These are phyloP conservation scores for Botrytis paeoniae DNA, from an alignment of 2,329 filamentous ascomycete genomes.

Conservation along the genomic window DNA sequence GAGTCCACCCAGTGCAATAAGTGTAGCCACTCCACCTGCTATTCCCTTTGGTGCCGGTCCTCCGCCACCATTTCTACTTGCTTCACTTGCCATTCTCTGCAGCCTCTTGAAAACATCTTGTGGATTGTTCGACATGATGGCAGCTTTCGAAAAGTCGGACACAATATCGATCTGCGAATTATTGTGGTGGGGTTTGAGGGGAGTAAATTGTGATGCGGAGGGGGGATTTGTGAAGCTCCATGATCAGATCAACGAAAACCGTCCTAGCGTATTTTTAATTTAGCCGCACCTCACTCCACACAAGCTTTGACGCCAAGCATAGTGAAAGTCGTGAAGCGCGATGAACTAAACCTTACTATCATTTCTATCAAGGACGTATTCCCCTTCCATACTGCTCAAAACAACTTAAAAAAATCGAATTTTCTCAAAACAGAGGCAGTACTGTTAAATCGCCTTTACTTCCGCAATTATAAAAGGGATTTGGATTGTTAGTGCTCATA, in stretches of 20 bases:
- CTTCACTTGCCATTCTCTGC: constrained; percentile 56
- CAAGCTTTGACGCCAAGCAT: constrained; percentile 16
- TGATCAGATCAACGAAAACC: constrained; percentile 15
- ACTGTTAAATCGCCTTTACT: not conserved
- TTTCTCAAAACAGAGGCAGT: not conserved
- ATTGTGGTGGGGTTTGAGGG: not conserved
- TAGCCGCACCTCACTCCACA: constrained; percentile 19
- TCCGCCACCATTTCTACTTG: constrained; percentile 45
- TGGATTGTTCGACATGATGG: constrained; percentile 47
- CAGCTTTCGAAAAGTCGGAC: constrained; percentile 2
- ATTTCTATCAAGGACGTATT: not conserved
- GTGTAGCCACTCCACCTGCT: constrained; percentile 51
- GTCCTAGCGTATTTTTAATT: constrained; percentile 17
- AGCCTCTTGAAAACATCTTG: constrained; percentile 65
- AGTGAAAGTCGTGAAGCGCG: constrained; percentile 15
- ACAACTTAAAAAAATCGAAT: not conserved
- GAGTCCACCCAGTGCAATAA: constrained; percentile 54
- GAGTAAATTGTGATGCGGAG: not conserved
- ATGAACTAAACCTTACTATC: constrained; percentile 2
- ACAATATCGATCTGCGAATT: constrained; percentile 7
- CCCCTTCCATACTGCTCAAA: not conserved
- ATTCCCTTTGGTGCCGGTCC: constrained; percentile 47
- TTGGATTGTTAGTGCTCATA: constrained; percentile 11
- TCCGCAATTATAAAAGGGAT: not conserved
- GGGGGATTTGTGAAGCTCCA: constrained; percentile 11